Evolutionary conservation across 495 filamentous ascomycete genomes (phyloP).

Genomic region (Aspergillus funiculosus): DNA sequence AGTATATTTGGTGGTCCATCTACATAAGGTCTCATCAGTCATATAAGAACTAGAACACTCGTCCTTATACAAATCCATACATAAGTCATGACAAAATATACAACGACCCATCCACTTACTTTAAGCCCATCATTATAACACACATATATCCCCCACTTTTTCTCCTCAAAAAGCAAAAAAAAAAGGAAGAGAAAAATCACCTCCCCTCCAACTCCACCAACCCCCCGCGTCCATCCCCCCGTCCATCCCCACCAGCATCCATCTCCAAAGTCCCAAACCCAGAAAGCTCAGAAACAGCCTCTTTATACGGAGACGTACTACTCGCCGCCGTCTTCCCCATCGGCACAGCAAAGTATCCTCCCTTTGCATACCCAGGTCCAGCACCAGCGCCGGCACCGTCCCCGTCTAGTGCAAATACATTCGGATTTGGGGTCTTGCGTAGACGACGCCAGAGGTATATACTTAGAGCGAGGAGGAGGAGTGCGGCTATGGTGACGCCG

Average conservation of each 20-base stretch:
- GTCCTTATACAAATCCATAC: too few relatives aligned
- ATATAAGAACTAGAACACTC: too few relatives aligned
- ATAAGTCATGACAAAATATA: too few relatives aligned
- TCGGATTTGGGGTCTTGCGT: neutral
- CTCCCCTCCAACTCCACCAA: too few relatives aligned
- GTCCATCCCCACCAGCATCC: neutral
- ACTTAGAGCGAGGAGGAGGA: neutral
- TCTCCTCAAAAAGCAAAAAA: too few relatives aligned
- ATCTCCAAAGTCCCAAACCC: neutral
- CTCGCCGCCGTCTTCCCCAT: neutral
- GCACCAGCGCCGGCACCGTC: neutral
- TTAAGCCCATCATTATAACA: too few relatives aligned
- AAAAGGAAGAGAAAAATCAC: too few relatives aligned
- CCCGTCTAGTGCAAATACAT: neutral
- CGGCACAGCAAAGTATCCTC: slow-evolving; percentile 1
- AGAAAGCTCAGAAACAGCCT: neutral
- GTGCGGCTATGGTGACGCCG: neutral
- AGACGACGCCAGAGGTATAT: slow-evolving; percentile 6
- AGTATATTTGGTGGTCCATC: too few relatives aligned
- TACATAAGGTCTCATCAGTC: too few relatives aligned
- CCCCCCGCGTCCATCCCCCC: too few relatives aligned
- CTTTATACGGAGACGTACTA: neutral
- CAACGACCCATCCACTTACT: too few relatives aligned
- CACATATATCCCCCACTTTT: too few relatives aligned
- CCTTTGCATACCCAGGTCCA: neutral